phyloP scores from a whole-genome alignment of 78 protist genomes.

The Creolimax fragrantissima region DNA sequence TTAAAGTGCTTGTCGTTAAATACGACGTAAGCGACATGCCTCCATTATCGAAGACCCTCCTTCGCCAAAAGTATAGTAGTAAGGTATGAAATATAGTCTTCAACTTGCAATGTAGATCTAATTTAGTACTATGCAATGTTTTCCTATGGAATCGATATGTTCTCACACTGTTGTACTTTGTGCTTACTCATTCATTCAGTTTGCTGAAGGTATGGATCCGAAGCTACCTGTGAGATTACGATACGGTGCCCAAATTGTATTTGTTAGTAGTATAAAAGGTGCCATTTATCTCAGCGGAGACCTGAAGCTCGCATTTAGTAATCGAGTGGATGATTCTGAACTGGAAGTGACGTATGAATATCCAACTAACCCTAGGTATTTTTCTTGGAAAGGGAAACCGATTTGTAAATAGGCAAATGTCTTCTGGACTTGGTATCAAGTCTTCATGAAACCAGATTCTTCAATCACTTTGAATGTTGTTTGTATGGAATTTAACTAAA shows the following conservation, averaged over 20 bases:
- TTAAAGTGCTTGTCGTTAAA: not conserved
- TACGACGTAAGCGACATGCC: not conserved
- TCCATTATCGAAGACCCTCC: not conserved
- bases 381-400: not conserved
- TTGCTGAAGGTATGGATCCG: not conserved
- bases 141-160: not conserved
- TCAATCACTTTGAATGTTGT: not conserved
- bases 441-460: not conserved
- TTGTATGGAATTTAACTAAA: too few species aligned
- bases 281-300: not conserved
- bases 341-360: not conserved
- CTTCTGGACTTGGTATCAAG: not conserved
- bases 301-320: not conserved
- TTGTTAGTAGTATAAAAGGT: not conserved
- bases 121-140: not conserved
- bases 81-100: not conserved
- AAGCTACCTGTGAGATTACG: not conserved
- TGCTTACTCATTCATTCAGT: not conserved
- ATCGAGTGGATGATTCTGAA: not conserved
- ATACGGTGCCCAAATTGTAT: not conserved
- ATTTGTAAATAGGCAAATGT: not conserved
- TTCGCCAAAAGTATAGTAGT: not conserved
- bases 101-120: not conserved
- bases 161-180: not conserved
- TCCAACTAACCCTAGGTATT: not conserved